A percentile compares a stretch with the other conserved stretches of the same genome.
Conservation (phyloP, 2,329 filamentous ascomycete species). For the Hypoxylon sp. region DNA sequence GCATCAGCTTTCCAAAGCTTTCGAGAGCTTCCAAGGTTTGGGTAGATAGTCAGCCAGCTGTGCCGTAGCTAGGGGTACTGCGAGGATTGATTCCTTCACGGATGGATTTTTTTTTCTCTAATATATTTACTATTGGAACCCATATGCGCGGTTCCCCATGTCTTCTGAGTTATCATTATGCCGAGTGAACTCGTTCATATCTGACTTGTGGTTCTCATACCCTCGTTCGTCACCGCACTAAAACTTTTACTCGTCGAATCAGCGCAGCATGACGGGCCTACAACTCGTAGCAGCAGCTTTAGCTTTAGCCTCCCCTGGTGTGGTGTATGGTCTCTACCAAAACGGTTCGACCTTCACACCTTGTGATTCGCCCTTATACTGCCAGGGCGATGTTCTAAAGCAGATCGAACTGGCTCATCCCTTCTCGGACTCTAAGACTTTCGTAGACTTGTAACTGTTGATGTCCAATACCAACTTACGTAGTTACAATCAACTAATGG, state of each 20-base stretch:
- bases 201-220: constrained; percentile 3
- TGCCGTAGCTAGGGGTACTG: neutral
- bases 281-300: constrained; percentile 31
- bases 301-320: constrained; percentile 40
- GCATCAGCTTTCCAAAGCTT: constrained; percentile 21
- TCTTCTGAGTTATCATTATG: neutral
- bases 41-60: constrained; percentile 16
- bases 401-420: constrained; percentile 75
- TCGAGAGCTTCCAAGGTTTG: constrained; percentile 20
- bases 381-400: constrained; percentile 74
- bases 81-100: constrained; percentile 15
- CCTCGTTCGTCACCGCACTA: constrained; percentile 1
- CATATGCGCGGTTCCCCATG: neutral
- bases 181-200: constrained; percentile 8
- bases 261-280: constrained; percentile 34
- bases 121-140: neutral
- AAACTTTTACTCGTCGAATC: constrained; percentile 6
- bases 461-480: neutral
- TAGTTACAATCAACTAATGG: constrained; percentile 30
- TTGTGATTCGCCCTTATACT: constrained; percentile 78
- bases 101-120: constrained; percentile 12
- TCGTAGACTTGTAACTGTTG: constrained; percentile 75
- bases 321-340: constrained; percentile 66
- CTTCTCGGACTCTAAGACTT: constrained; percentile 78
- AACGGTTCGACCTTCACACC: constrained; percentile 74